These are phyloP conservation scores for Acanthamoeba culbertsoni DNA, from an alignment of 208 protist genomes.

Conservation along the genomic window DNA sequence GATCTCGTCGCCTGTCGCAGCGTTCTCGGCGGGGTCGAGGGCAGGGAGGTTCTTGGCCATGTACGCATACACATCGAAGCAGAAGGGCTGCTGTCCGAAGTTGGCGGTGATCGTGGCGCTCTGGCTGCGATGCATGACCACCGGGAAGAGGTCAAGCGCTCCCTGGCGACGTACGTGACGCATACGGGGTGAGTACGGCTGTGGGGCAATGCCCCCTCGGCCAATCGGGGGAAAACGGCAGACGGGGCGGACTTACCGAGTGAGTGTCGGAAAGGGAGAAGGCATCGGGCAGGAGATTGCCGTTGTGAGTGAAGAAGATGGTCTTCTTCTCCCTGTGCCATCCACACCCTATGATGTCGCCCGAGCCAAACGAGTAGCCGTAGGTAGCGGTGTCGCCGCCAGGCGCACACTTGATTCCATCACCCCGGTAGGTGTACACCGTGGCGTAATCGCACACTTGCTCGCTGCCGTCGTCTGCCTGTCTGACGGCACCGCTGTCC, in stretches of 20 bases:
- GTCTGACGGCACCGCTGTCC: background rate
- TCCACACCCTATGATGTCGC: conserved; percentile 31
- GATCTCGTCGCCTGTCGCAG: background rate
- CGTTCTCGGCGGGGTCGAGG: background rate
- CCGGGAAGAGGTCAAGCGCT: background rate
- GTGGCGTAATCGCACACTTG: conserved; percentile 9
- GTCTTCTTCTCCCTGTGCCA: conserved; percentile 1
- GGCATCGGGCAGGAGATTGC: background rate
- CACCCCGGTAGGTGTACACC: conserved; percentile 42
- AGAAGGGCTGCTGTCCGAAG: conserved; percentile 54
- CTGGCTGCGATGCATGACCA: background rate
- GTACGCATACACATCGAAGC: conserved; percentile 8
- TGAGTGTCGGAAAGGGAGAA: background rate
- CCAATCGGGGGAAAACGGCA: background rate
- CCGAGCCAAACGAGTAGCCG: background rate
- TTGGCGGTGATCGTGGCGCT: background rate
- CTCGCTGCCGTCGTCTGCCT: background rate
- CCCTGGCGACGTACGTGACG: background rate
- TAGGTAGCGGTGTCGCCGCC: background rate
- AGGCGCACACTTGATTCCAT: conserved; percentile 16
- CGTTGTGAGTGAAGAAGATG: conserved; percentile 61
- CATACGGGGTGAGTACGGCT: background rate
- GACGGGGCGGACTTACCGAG: background rate
- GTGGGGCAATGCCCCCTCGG: background rate
- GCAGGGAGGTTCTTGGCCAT: background rate